Evolutionary conservation across 164 flowering plant genomes (phyloP).

Genomic region (Magnolia changhungtana): DNA sequence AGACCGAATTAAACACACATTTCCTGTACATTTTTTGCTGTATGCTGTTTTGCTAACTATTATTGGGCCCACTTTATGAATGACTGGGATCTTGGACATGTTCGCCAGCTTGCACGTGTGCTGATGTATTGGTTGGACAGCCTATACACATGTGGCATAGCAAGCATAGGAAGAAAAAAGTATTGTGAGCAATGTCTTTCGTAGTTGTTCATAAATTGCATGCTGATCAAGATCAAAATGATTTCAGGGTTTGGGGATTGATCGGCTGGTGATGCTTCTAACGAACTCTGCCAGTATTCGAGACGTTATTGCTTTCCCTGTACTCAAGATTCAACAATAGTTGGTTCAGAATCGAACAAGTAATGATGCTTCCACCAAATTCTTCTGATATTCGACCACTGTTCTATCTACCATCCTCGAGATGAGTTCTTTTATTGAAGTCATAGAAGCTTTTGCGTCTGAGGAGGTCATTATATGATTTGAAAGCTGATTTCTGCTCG

Average conservation of each 20-base stretch:
- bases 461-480: neutral
- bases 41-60: no score
- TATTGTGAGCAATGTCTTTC: neutral
- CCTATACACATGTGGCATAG: neutral
- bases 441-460: neutral
- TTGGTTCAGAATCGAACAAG: neutral
- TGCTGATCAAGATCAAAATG: neutral
- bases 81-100: neutral
- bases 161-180: neutral
- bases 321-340: slow-evolving; percentile 71
- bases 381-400: neutral
- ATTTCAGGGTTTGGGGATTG: slow-evolving; percentile 88
- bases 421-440: neutral
- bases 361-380: neutral
- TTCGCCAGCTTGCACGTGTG: neutral
- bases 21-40: no score
- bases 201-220: neutral
- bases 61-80: neutral
- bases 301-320: slow-evolving; percentile 94
- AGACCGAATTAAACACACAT: no score
- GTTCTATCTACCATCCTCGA: neutral
- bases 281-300: slow-evolving; percentile 89
- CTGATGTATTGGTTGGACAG: neutral
- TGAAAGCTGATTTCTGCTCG: neutral
- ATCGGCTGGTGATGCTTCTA: slow-evolving; percentile 93